phyloP scores from a whole-genome alignment of 345 rosid species.

The Eutrema yunnanense region DNA sequence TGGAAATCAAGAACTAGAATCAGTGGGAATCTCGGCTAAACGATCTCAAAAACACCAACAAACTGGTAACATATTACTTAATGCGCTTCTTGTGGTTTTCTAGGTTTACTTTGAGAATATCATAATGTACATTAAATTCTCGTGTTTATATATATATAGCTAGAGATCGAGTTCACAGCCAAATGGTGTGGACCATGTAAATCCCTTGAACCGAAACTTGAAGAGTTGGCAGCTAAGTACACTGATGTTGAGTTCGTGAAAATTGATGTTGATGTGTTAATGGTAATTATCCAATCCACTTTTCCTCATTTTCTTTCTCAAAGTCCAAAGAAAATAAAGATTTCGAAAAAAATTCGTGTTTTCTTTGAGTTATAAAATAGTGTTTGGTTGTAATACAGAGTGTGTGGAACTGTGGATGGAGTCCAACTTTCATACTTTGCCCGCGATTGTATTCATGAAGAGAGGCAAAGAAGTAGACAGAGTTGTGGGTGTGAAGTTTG shows the following conservation, averaged over 20 bases:
- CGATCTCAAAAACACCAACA: constrained; percentile 48
- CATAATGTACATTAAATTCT: background rate
- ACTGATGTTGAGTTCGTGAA: constrained; percentile 57
- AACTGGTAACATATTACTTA: constrained; percentile 39
- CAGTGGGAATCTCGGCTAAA: constrained; percentile 56
- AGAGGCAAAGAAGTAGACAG: constrained; percentile 52
- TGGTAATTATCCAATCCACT: constrained; percentile 25
- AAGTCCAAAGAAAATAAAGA: background rate
- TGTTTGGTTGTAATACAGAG: constrained; percentile 29
- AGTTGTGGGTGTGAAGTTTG: constrained; percentile 50
- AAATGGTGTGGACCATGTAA: constrained; percentile 82
- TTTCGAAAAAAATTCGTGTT: background rate
- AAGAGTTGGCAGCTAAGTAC: constrained; percentile 51
- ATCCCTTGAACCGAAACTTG: constrained; percentile 43
- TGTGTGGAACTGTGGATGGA: constrained; percentile 39
- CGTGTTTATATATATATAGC: constrained; percentile 26
- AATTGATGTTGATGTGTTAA: constrained; percentile 60
- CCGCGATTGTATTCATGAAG: constrained; percentile 57
- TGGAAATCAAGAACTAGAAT: constrained; percentile 43
- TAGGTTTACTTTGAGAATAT: background rate
- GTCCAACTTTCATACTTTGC: constrained; percentile 41
- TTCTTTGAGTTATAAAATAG: background rate
- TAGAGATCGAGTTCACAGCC: constrained; percentile 71
- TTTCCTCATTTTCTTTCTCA: background rate
- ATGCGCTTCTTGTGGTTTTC: background rate